A percentile compares a stretch with the other conserved stretches of the same genome.
Conservation (phyloP, 352 stramenopile genomes). For the Globisporangium uncinulatum region DNA sequence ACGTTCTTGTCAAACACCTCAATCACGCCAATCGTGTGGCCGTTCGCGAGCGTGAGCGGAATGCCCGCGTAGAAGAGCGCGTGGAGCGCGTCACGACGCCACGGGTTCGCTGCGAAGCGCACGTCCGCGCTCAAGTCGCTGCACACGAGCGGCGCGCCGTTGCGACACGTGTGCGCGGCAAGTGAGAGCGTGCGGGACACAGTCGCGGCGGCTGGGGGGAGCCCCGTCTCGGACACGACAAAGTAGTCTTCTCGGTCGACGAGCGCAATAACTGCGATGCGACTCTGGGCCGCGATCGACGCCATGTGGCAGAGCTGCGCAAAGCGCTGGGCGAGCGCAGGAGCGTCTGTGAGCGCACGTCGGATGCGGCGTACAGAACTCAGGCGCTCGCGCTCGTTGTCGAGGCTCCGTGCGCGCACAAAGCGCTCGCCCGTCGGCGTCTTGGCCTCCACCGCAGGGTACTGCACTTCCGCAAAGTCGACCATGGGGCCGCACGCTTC, state of each 20-base stretch:
- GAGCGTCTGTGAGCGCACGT: conserved; percentile 33
- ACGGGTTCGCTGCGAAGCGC: conserved; percentile 61
- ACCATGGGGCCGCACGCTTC: conserved; percentile 51
- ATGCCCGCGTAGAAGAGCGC: conserved; percentile 78
- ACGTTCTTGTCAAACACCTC: conserved; percentile 60
- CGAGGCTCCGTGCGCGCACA: conserved; percentile 33
- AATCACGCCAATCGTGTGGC: conserved; percentile 59
- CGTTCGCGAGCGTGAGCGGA: conserved; percentile 62
- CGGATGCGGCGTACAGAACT: conserved; percentile 36
- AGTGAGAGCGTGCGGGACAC: conserved; percentile 43
- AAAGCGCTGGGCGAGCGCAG: conserved; percentile 38
- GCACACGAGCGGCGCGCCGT: conserved; percentile 53
- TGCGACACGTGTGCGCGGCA: conserved; percentile 65
- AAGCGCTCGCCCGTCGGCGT: conserved; percentile 24
- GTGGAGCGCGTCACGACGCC: conserved; percentile 37
- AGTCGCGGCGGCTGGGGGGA: conserved; percentile 4
- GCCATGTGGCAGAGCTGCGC: conserved; percentile 74
- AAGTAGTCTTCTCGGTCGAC: conserved; percentile 53
- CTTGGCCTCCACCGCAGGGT: conserved; percentile 35
- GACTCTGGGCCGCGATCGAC: conserved; percentile 59
- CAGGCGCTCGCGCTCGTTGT: conserved; percentile 55
- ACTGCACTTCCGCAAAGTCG: conserved; percentile 46
- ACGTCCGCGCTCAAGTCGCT: conserved; percentile 56
- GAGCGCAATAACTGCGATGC: conserved; percentile 64
- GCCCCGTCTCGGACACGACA: conserved; percentile 43